These are phyloP conservation scores for Fusarium duplospermum DNA, from an alignment of 2,329 filamentous ascomycete genomes.

Conservation along the genomic window DNA sequence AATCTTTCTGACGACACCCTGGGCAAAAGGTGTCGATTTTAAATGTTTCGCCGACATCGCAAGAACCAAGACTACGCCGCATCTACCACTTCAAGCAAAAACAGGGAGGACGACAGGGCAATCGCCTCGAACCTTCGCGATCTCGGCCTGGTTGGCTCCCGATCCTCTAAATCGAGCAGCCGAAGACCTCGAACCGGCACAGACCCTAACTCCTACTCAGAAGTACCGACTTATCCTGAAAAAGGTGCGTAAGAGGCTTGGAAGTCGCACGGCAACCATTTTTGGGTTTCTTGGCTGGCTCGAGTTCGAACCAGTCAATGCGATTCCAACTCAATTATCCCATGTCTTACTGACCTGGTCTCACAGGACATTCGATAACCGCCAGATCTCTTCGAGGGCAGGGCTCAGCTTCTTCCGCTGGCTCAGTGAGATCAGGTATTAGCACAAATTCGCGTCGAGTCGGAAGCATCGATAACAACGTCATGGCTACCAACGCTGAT, in stretches of 20 bases:
- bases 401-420: slow-evolving; percentile 48
- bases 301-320: not conserved
- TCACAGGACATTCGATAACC: slow-evolving; percentile 44
- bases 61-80: slow-evolving; percentile 46
- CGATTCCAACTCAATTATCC: not conserved
- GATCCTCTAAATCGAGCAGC: slow-evolving; percentile 35
- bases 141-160: slow-evolving; percentile 45
- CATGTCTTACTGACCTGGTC: slow-evolving; percentile 17
- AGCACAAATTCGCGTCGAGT: slow-evolving; percentile 51
- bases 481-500: slow-evolving; percentile 67
- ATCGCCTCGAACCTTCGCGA: slow-evolving; percentile 45
- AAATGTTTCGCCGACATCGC: slow-evolving; percentile 54
- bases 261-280: not conserved
- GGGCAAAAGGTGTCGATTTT: slow-evolving; percentile 39
- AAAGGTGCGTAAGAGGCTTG: slow-evolving; percentile 50
- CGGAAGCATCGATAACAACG: slow-evolving; percentile 54
- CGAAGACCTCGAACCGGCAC: slow-evolving; percentile 44
- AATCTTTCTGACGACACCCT: slow-evolving; percentile 17
- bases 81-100: slow-evolving; percentile 30
- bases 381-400: slow-evolving; percentile 44
- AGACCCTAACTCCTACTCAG: slow-evolving; percentile 41
- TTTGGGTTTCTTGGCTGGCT: not conserved
- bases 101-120: slow-evolving; percentile 34
- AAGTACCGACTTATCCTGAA: slow-evolving; percentile 53
- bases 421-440: slow-evolving; percentile 48